A percentile compares a stretch with the other conserved stretches of the same genome.
Conservation (phyloP, 805 yeast species). For the Scheffersomyces spartinae region DNA sequence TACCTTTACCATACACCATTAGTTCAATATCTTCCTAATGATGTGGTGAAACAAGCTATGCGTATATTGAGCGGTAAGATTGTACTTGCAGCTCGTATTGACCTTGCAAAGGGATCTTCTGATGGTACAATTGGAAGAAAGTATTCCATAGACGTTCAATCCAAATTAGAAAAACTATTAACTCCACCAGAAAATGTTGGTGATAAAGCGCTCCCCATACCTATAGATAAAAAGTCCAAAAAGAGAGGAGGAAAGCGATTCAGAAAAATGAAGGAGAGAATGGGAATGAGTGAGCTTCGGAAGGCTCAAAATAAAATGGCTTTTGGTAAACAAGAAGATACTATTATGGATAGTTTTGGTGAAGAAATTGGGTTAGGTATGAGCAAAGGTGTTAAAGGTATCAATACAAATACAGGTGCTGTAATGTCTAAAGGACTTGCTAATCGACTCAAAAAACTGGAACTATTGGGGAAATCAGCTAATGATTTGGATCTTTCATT, state of each 20-base stretch:
- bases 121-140: slow-evolving; percentile 46
- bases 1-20: slow-evolving; percentile 51
- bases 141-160: slow-evolving; percentile 48
- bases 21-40: slow-evolving; percentile 47
- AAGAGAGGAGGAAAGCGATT: slow-evolving; percentile 79
- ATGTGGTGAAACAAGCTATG: slow-evolving; percentile 55
- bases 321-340: slow-evolving; percentile 66
- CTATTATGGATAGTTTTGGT: slow-evolving; percentile 53
- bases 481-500: too few relatives aligned
- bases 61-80: slow-evolving; percentile 73
- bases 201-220: slow-evolving; percentile 59
- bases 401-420: too few relatives aligned
- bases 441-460: too few relatives aligned
- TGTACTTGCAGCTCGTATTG: slow-evolving; percentile 67
- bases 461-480: too few relatives aligned
- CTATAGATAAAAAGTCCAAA: slow-evolving; percentile 65
- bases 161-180: slow-evolving; percentile 57
- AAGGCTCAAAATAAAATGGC: slow-evolving; percentile 77
- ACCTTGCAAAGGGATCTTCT: slow-evolving; percentile 21
- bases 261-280: slow-evolving; percentile 71
- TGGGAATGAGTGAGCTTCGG: slow-evolving; percentile 69
- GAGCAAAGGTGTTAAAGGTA: slow-evolving; percentile 33
- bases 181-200: slow-evolving; percentile 64
- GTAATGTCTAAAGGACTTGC: too few relatives aligned
- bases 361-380: slow-evolving; percentile 80